Evolutionary conservation across 2,329 filamentous ascomycete genomes (phyloP).

Genomic region (Microsporum ferrugineum): DNA sequence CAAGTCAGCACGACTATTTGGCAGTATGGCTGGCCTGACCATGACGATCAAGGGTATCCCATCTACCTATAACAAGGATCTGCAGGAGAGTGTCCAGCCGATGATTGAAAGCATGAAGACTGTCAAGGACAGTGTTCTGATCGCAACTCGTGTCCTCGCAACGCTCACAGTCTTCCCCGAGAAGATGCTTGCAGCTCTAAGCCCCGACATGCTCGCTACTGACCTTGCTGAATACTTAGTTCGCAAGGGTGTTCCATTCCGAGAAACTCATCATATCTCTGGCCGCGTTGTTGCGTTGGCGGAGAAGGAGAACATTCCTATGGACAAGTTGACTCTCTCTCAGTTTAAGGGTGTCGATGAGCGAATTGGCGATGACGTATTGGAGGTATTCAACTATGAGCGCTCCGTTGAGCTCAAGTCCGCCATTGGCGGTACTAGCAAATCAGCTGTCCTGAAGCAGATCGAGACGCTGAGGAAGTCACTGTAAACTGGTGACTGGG

Average conservation of each 20-base stretch:
- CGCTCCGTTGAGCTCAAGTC: slow-evolving; percentile 68
- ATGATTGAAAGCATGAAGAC: slow-evolving; percentile 77
- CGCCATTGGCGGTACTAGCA: slow-evolving; percentile 68
- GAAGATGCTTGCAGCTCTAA: slow-evolving; percentile 67
- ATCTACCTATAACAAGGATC: slow-evolving; percentile 79
- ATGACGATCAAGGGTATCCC: slow-evolving; percentile 65
- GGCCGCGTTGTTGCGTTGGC: slow-evolving; percentile 61
- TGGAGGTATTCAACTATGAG: slow-evolving; percentile 66
- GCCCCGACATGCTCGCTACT: slow-evolving; percentile 69
- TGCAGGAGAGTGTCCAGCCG: slow-evolving; percentile 81
- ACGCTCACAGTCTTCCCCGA: slow-evolving; percentile 59
- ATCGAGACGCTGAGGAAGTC: slow-evolving; percentile 45
- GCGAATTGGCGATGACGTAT: slow-evolving; percentile 60
- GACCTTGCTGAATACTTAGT: slow-evolving; percentile 40
- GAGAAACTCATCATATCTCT: slow-evolving; percentile 68
- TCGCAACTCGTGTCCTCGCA: slow-evolving; percentile 67
- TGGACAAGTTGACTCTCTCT: slow-evolving; percentile 57
- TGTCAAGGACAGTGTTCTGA: slow-evolving; percentile 65
- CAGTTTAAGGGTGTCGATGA: slow-evolving; percentile 57
- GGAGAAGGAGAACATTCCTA: slow-evolving; percentile 53
- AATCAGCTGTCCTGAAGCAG: slow-evolving; percentile 55
- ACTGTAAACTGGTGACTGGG: neutral
- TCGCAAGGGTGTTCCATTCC: slow-evolving; percentile 49
- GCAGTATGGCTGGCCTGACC: slow-evolving; percentile 70
- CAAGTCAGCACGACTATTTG: slow-evolving; percentile 65